These are phyloP conservation scores for Metschnikowia sp. DNA, from an alignment of 805 yeast species.

Conservation along the genomic window DNA sequence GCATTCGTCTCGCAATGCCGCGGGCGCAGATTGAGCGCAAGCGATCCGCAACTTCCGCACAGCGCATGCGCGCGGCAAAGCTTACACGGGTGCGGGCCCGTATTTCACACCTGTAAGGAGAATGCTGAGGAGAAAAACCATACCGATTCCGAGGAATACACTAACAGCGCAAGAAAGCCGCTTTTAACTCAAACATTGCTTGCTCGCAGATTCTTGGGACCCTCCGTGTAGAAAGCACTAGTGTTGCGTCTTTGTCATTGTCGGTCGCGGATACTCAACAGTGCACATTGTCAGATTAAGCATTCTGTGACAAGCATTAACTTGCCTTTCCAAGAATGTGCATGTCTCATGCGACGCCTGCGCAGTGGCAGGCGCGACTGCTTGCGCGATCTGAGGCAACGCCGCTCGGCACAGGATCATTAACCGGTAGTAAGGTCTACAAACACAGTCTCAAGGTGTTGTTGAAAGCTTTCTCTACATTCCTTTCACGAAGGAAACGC, in stretches of 20 bases:
- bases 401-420: not conserved
- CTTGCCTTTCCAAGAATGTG: not conserved
- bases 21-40: constrained; percentile 1
- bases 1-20: not conserved
- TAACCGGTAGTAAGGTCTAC: too few species aligned
- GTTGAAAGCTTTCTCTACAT: too few species aligned
- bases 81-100: not conserved
- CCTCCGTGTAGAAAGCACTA: not conserved
- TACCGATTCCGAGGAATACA: too few species aligned
- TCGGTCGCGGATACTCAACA: not conserved
- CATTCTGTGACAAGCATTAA: not conserved
- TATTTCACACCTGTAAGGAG: too few species aligned
- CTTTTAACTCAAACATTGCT: too few species aligned
- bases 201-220: not conserved
- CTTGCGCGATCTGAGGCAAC: not conserved
- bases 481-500: too few species aligned
- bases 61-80: constrained; percentile 4
- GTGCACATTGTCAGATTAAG: constrained; percentile 2
- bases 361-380: not conserved
- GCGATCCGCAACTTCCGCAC: not conserved
- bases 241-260: too few species aligned
- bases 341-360: constrained; percentile 3
- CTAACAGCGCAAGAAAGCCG: too few species aligned
- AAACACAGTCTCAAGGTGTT: too few species aligned
- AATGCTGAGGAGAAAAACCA: too few species aligned